Conservation (phyloP, 2,329 filamentous ascomycete genomes). For the Phyllosticta capitalensis region DNA sequence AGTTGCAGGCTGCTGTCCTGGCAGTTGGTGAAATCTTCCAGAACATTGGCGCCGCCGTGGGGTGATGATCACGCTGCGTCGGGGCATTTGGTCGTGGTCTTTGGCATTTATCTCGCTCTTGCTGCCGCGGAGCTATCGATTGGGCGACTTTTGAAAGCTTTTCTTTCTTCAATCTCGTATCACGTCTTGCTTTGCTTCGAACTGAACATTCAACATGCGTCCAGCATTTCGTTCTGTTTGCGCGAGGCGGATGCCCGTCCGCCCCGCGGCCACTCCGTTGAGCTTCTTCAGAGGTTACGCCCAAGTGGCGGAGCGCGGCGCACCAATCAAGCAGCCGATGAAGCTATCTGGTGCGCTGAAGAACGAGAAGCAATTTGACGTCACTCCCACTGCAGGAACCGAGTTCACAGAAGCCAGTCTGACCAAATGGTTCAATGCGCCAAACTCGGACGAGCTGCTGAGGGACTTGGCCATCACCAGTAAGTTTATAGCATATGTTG, state of each 20-base stretch:
- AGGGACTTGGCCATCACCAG: constrained; percentile 48
- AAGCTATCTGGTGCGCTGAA: constrained; percentile 44
- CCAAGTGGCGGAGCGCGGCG: not conserved
- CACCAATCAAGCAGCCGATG: constrained; percentile 28
- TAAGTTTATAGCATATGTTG: constrained; percentile 8
- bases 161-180: too few relatives aligned
- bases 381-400: constrained; percentile 52
- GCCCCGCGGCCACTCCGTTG: not conserved
- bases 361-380: constrained; percentile 45
- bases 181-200: too few relatives aligned
- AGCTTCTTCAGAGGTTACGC: not conserved
- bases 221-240: not conserved
- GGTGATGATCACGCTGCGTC: not conserved
- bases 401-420: constrained; percentile 51
- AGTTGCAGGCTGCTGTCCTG: not conserved
- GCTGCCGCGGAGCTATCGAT: not conserved
- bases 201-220: not conserved
- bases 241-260: not conserved
- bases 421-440: constrained; percentile 52
- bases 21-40: not conserved
- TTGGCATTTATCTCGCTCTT: not conserved
- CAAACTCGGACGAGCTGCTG: constrained; percentile 54
- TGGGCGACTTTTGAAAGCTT: not conserved
- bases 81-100: not conserved
- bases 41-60: not conserved